phyloP scores from a whole-genome alignment of 2,329 filamentous ascomycete species.

The Drechslerella dactyloides region DNA sequence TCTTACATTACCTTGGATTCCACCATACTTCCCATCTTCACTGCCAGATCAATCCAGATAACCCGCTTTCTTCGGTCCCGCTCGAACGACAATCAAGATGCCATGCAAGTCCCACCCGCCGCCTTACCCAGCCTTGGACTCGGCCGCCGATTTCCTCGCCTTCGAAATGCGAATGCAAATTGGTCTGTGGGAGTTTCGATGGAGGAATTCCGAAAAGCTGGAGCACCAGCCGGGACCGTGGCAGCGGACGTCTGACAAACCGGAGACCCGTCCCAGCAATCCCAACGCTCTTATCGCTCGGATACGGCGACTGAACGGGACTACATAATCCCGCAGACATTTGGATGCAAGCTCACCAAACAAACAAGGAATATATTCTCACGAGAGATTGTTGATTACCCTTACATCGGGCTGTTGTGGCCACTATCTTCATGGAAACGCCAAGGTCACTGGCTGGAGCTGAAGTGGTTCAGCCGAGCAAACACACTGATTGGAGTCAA shows the following conservation, averaged over 20 bases:
- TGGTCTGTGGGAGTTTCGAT: constrained; percentile 41
- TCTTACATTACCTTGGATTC: too few relatives aligned
- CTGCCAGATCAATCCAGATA: too few relatives aligned
- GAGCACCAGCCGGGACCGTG: constrained; percentile 11
- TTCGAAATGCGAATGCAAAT: constrained; percentile 35
- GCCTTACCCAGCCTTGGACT: constrained; percentile 33
- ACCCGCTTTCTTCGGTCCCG: background rate
- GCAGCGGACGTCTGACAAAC: background rate
- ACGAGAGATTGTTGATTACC: too few relatives aligned
- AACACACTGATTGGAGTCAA: too few relatives aligned
- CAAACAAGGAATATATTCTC: constrained; percentile 4
- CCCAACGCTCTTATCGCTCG: constrained; percentile 17
- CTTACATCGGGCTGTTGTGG: too few relatives aligned
- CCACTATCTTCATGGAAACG: too few relatives aligned
- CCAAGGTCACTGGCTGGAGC: too few relatives aligned
- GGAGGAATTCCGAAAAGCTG: constrained; percentile 18
- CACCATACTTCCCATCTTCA: too few relatives aligned
- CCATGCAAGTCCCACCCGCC: constrained; percentile 40
- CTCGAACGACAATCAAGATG: background rate
- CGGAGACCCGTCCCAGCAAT: constrained; percentile 5
- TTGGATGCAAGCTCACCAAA: background rate
- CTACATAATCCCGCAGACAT: constrained; percentile 8
- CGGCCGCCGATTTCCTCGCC: constrained; percentile 37
- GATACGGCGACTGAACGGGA: constrained; percentile 23
- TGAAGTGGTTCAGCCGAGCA: too few relatives aligned